Evolutionary conservation across 495 filamentous ascomycete species (phyloP).

Genomic region (Oleoguttula mirabilis): DNA sequence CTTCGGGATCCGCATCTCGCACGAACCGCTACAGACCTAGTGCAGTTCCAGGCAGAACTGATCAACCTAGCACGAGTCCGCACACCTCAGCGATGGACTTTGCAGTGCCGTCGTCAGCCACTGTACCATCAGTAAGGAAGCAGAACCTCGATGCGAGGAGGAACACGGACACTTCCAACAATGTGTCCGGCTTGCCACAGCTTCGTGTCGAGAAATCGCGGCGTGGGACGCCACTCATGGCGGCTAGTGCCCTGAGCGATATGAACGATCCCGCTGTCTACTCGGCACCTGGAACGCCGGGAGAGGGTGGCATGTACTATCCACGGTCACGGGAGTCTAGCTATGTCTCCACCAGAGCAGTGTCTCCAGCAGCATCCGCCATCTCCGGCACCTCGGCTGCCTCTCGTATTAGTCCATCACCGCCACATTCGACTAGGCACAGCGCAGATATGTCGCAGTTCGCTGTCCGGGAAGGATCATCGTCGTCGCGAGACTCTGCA

Average conservation of each 20-base stretch:
- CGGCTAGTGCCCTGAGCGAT: background rate
- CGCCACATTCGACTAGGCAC: slow-evolving; percentile 4
- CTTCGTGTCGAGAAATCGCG: slow-evolving; percentile 9
- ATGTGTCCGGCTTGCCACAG: background rate
- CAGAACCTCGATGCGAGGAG: slow-evolving; percentile 12
- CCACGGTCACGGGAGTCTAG: slow-evolving; percentile 15
- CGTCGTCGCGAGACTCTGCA: slow-evolving; percentile 7
- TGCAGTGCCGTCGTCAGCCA: background rate
- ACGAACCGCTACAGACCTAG: background rate
- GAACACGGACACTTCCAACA: slow-evolving; percentile 14
- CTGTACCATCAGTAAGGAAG: slow-evolving; percentile 3
- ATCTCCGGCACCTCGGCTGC: background rate
- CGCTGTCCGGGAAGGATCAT: background rate
- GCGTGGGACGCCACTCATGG: slow-evolving; percentile 4
- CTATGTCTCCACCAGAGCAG: slow-evolving; percentile 12
- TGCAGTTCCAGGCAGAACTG: background rate
- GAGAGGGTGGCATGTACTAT: background rate
- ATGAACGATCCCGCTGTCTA: background rate
- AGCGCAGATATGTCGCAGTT: slow-evolving; percentile 10
- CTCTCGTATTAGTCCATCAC: background rate
- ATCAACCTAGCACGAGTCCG: background rate
- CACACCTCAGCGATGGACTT: slow-evolving; percentile 11
- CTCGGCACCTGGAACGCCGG: background rate
- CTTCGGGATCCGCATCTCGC: background rate
- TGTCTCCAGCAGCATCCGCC: slow-evolving; percentile 7